Base-by-base conservation (phyloP, 768 basidiomycete genomes). In the Pisolithus albus region DNA sequence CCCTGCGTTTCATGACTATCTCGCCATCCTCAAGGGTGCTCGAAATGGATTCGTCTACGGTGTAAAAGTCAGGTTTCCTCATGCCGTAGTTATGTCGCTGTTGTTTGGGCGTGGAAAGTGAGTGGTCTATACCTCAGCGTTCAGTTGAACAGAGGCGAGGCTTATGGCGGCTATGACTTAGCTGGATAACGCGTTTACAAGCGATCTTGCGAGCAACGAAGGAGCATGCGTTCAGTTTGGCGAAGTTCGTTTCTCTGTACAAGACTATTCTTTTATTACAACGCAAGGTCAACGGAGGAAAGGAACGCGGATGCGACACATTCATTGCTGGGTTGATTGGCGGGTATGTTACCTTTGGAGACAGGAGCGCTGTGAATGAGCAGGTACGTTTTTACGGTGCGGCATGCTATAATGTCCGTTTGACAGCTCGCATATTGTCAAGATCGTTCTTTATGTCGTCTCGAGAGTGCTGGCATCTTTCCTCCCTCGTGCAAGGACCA, bases 401-500 rank as follows among this genome's bases (percentile, higher is more conserved):
- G 45, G 3, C 44, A 49, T 54, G 56, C 57, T 54, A 4, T 10
- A n/a, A 36, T n/a, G 28, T 32, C 3, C 23, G 54, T 50, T 36
- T 49, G 10, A 51, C 50, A 30, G 50, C 49, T 47, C 37, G 37
- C 28, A 37, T 41, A 47, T 42, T 26, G 34, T 46, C 24, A 56
- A 96, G 91, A 96, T 98, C 59, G 96, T 98, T 19, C 83, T 99
- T 54, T 99, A 98, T 64, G 91, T 99, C 55, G 83, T 88, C 52
- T 92, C 92, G 23, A 85, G 96, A 46, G 90, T 95, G 43, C 75
- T 98, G 41, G 86, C 94, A 16, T 88, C 95, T 6, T 84, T 95
- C 72, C 76, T 99, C 32, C 92, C 96, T 5, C 85, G 96, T 54
- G 79, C 87, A 26, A 63, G 73, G 26, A 59, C 75, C 30, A 74